phyloP scores from a whole-genome alignment of 2,329 filamentous ascomycete species.

The Trichoderma afroharzianum region DNA sequence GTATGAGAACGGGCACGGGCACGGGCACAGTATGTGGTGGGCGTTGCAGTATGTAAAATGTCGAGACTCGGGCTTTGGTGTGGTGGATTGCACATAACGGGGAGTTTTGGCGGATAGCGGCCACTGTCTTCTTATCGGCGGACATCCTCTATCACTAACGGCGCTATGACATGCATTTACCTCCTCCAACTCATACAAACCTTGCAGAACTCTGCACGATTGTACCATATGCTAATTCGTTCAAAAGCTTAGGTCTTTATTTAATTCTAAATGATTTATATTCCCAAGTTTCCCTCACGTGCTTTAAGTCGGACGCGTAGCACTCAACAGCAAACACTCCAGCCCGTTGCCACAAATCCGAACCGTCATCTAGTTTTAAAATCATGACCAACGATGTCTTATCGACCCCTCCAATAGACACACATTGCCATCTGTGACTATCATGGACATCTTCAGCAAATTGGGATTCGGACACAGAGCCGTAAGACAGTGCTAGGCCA shows the following conservation, averaged over 20 bases:
- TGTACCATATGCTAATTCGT: not conserved
- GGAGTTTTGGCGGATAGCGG: not conserved
- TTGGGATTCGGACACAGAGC: not conserved
- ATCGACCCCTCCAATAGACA: not conserved
- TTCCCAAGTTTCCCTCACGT: not conserved
- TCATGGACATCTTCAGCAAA: not conserved
- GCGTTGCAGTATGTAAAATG: too few relatives aligned
- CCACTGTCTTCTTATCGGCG: not conserved
- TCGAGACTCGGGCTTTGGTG: not conserved
- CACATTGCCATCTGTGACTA: not conserved
- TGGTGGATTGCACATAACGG: not conserved
- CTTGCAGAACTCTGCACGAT: not conserved
- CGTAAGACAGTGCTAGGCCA: not conserved
- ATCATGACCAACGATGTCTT: rapidly evolving
- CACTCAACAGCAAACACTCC: not conserved
- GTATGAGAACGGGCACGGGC: too few relatives aligned
- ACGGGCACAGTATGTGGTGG: not conserved
- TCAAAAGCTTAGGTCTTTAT: not conserved
- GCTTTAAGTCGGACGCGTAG: rapidly evolving
- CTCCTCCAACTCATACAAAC: not conserved
- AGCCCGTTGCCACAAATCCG: not conserved
- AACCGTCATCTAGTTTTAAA: not conserved
- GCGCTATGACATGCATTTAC: too few relatives aligned
- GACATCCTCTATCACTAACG: not conserved
- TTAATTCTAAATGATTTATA: not conserved